A percentile compares a stretch with the other conserved stretches of the same genome.
Evolutionary conservation across 208 protist genomes (phyloP).

Genomic region (Acanthamoeba lenticulata): DNA sequence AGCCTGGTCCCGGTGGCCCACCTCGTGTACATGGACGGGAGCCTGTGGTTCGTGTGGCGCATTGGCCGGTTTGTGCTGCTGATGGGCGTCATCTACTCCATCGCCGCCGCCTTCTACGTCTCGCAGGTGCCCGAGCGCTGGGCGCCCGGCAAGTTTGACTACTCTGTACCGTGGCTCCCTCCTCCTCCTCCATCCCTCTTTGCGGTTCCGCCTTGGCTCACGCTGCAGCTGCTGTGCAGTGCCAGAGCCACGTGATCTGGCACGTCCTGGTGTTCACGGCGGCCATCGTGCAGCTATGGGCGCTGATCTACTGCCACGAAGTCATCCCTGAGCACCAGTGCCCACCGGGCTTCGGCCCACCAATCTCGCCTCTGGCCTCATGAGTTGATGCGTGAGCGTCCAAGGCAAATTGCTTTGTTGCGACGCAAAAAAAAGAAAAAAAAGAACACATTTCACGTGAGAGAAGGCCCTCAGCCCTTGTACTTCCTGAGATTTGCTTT

Average conservation of each 20-base stretch:
- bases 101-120: constrained; percentile 5
- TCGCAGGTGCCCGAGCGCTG: constrained; percentile 23
- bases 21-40: constrained; percentile 22
- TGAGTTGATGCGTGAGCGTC: too few species aligned
- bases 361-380: too few species aligned
- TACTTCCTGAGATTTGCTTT: too few species aligned
- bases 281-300: not conserved
- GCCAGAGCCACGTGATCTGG: constrained; percentile 31
- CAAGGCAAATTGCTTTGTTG: too few species aligned
- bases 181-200: not conserved
- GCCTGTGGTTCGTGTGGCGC: not conserved
- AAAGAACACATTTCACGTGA: too few species aligned
- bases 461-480: too few species aligned
- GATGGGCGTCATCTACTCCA: constrained; percentile 49
- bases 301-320: not conserved
- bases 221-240: not conserved
- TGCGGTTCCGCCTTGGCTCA: too few species aligned
- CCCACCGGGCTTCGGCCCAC: not conserved
- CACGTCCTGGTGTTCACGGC: not conserved
- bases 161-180: not conserved
- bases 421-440: too few species aligned
- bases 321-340: not conserved
- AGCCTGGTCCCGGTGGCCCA: not conserved
- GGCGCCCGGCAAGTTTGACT: constrained; percentile 15
- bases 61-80: not conserved